Evolutionary conservation across 2,329 filamentous ascomycete species (phyloP), one percentile per base, ranked within the genome.

Genomic region (Magnaporthiopsis incrustans): DNA sequence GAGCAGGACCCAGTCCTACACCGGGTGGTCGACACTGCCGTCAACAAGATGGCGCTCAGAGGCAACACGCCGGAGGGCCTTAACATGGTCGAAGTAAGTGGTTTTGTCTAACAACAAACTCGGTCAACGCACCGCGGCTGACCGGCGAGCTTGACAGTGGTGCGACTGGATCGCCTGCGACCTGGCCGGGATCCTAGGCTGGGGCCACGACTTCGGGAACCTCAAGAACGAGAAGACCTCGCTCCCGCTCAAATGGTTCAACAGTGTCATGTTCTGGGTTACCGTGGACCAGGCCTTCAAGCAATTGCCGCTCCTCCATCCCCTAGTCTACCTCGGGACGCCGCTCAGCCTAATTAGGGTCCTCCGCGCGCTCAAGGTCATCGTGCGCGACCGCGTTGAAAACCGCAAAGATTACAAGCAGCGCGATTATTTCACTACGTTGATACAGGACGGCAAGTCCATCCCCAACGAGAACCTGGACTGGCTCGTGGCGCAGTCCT

Each of bases 91-190:
- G 30, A 30, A 4, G 30, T 30, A 30, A 30, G 30, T 30, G 4
- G 30, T 30, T 30, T 30, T 30, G 30, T 30, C 30, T 30, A 30
- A 30, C 30, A 30, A 4, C 30, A 1, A 30, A 5, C 30, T 30
- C 2, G 4, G 4, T 30, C 30, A 30, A 30, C 30, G 30, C 30
- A 30, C 30, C 30, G 30, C 30, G 30, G 7, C 30, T 30, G 30
- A 30, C 30, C 30, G 30, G 30, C 30, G 30, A 30, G 30, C 4
- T 30, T 30, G 7, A 30, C 30, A 30, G 56, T 57, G 27, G n/a
- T 57, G n/a, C 56, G 12, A n/a, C 15, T 27, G n/a, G n/a, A 27
- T 26, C 56, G 61, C 57, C 66, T 30, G 65, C 63, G 65, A 58
- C 64, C 26, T 61, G 66, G 44, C 27, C 4, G 56, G 66, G 63